phyloP scores from a whole-genome alignment of 2,329 filamentous ascomycete species.

The Immersiporthe knoxdaviesiana region DNA sequence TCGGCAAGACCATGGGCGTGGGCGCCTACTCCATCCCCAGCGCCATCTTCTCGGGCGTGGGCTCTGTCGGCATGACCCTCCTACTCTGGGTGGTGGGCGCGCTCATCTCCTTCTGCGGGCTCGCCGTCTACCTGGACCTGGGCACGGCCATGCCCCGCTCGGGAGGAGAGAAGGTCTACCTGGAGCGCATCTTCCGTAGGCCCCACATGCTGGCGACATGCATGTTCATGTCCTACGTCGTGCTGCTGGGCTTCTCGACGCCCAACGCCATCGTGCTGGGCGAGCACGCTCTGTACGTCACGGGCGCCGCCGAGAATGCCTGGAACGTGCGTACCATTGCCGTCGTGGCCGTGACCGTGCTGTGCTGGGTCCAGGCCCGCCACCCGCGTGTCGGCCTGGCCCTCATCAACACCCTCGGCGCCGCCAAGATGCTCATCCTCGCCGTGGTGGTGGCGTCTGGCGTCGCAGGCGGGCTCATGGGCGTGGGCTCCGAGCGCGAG shows the following conservation, averaged over 20 bases:
- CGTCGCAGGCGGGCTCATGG: constrained; percentile 42
- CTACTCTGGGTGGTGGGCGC: constrained; percentile 58
- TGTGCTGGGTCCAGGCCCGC: constrained; percentile 51
- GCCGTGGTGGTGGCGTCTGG: constrained; percentile 49
- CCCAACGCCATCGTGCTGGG: constrained; percentile 57
- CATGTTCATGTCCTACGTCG: constrained; percentile 55
- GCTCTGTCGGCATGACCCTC: constrained; percentile 57
- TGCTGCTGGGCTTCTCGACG: constrained; percentile 54
- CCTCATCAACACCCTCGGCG: constrained; percentile 52
- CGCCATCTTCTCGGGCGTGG: constrained; percentile 58
- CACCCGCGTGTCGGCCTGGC: constrained; percentile 51
- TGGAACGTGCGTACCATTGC: constrained; percentile 56
- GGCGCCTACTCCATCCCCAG: constrained; percentile 60
- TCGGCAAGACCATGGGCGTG: constrained; percentile 45
- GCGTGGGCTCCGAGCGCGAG: constrained; percentile 34
- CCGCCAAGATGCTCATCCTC: constrained; percentile 54
- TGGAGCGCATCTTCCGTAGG: constrained; percentile 55
- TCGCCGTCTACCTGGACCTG: constrained; percentile 50
- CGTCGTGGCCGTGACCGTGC: constrained; percentile 48
- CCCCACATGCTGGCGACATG: constrained; percentile 57
- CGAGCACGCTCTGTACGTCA: constrained; percentile 54
- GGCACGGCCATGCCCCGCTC: constrained; percentile 49
- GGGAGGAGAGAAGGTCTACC: constrained; percentile 57
- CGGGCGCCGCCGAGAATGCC: constrained; percentile 42
- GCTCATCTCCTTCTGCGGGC: constrained; percentile 48